These are phyloP conservation scores for Diaporthe eres DNA, from an alignment of 2,329 filamentous ascomycete genomes.

Conservation along the genomic window DNA sequence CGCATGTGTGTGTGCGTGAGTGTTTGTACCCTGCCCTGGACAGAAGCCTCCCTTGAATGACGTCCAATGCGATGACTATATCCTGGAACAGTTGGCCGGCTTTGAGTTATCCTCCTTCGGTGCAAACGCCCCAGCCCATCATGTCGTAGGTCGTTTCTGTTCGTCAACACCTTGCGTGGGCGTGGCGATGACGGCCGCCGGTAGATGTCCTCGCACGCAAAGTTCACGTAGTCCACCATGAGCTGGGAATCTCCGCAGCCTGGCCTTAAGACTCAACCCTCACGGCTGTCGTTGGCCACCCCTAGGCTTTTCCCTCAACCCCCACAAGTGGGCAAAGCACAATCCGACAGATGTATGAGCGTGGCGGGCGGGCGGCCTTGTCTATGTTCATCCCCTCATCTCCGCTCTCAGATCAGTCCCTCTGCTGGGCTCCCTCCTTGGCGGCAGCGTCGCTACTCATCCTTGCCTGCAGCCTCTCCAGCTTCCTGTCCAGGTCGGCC, in stretches of 20 bases:
- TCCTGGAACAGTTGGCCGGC: background rate
- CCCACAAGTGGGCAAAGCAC: background rate
- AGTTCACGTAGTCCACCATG: background rate
- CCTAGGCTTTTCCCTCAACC: background rate
- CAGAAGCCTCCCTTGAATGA: background rate
- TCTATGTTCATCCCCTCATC: background rate
- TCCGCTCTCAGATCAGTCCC: background rate
- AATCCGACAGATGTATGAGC: background rate
- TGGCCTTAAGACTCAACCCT: background rate
- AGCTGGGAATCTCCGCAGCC: background rate
- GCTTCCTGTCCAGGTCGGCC: conserved; percentile 49
- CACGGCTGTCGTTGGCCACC: background rate
- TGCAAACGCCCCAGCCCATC: background rate
- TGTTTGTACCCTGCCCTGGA: background rate
- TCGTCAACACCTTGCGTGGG: background rate
- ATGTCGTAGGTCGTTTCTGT: background rate
- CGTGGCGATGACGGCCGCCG: too few species aligned
- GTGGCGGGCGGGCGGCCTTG: background rate
- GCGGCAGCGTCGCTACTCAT: conserved; percentile 42
- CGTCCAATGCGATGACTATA: background rate
- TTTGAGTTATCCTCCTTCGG: background rate
- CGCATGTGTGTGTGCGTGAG: background rate
- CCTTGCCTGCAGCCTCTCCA: conserved; percentile 47
- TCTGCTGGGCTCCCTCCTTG: conserved; percentile 18
- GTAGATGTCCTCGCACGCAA: background rate